Evolutionary conservation across 2,329 filamentous ascomycete species (phyloP), one percentile per base, ranked within the genome.

Genomic region (Pseudogymnoascus sp.): DNA sequence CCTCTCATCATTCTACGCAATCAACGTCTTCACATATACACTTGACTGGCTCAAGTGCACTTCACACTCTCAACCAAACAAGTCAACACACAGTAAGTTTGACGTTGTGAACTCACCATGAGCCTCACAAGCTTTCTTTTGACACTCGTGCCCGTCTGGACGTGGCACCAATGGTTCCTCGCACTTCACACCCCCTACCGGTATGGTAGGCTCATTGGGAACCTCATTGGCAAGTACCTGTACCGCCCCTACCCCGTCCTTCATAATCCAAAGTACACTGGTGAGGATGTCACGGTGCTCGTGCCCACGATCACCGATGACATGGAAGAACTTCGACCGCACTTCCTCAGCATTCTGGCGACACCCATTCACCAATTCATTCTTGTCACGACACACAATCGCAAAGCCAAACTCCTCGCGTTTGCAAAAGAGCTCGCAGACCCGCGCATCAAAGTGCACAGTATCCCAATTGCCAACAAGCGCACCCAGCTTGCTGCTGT

Each of bases 261-360:
- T 40, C 84, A 85, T 63, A 89, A 91, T 65, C 91, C 93, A 15
- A 86, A 80, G 48, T 70, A 69, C 58, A 90, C 86, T 27, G 83
- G 86, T 36, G 78, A 89, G 68, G 90, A 97, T 82, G 92, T 96
- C 70, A 96, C 93, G 5, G 91, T 97, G 66, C 90, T 97, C 69
- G 89, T 97, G 64, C 93, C 93, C 5, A 95, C 92, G 9, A 92
- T 97, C 67, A 90, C 95, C 72, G 90, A 92, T 64, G 87, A 86
- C 65, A 91, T 93, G 64, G 87, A 92, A 69, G 90, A 95, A 71
- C 80, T 97, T 64, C 86, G 87, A 61, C 85, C 88, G 64, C 95
- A 92, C 15, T 82, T 97, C 39, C 80, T 87, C 71, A 91, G 88
- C 70, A 90, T 90, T 67, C 78, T 92, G 59, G 83, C 82, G 18